Evolutionary conservation across 495 filamentous ascomycete species (phyloP), one percentile per base, ranked within the genome.

Genomic region (Aspergillus haitiensis): DNA sequence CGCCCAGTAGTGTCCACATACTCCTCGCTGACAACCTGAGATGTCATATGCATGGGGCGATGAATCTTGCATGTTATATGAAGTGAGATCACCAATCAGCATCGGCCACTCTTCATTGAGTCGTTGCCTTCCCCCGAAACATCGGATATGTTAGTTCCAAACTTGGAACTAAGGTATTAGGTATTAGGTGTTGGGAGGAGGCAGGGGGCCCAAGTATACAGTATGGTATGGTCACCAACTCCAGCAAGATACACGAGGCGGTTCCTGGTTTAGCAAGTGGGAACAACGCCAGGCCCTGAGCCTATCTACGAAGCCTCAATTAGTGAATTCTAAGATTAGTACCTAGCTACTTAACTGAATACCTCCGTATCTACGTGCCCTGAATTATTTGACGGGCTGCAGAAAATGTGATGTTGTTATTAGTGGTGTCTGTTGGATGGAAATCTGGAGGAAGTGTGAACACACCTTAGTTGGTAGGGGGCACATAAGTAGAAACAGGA

Each of bases 21-120:
- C 58, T 50, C 55, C 61, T 59, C 32, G 50, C 51, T 42, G 52
- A 52, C 51, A 32, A 67, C 51, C 40, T 62, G 61, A 64, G 65
- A 67, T 62, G 65, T 67, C 65, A 64, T 67, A 64, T 67, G 66
- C 66, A 68, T 57, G 62, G 58, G 65, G 50, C 58, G 60, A 63
- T 60, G 61, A 54, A 61, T 65, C 62, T 61, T 65, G 62, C 62
- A 67, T 64, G 40, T 39, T 56, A 55, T 57, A 53, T 61, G 47
- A 46, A 10, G 21, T 8, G 47, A 39, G 31, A 44, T 15, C 52
- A 36, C 58, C 60, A 63, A 64, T 67, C 61, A 60, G n/a, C 9
- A 35, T 44, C 31, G 53, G 48, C 58, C 53, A 55, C 33, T 50
- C 34, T 13, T 58, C 54, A 21, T 42, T 59, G 55, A 31, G 39